Evolutionary conservation across 192 early-diverging fungal genomes (phyloP).

Genomic region (Spizellomyces sp.): DNA sequence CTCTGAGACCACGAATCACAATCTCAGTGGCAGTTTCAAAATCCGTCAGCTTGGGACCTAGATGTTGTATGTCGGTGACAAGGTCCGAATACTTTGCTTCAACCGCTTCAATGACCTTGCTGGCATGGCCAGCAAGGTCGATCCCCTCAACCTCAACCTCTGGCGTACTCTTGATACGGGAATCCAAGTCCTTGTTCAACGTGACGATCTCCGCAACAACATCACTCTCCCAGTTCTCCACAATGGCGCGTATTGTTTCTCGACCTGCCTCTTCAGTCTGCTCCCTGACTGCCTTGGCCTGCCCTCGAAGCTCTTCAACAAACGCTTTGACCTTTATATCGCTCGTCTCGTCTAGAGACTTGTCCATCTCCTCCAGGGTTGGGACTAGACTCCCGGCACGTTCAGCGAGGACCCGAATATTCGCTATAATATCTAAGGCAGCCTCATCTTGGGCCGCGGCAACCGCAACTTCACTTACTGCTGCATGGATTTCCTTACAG

Average conservation of each 20-base stretch:
- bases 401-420: conserved; percentile 20
- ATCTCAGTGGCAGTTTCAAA: conserved; percentile 17
- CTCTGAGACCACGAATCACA: conserved; percentile 1
- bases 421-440: conserved; percentile 4
- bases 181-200: conserved; percentile 5
- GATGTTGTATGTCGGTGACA: background rate
- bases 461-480: conserved; percentile 16
- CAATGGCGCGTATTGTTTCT: conserved; percentile 1
- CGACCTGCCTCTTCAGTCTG: conserved; percentile 20
- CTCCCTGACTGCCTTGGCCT: background rate
- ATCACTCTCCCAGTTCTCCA: conserved; percentile 1
- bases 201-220: background rate
- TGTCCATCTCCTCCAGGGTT: background rate
- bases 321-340: background rate
- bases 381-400: conserved; percentile 3
- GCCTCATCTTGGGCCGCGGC: background rate
- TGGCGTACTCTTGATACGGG: background rate
- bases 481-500: conserved; percentile 11
- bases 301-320: background rate
- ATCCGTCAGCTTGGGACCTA: conserved; percentile 1
- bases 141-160: background rate
- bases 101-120: background rate
- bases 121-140: background rate
- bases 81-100: background rate
- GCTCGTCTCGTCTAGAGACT: background rate